Conservation (phyloP, 225 moss, liverwort and hornwort genomes). For the Climacium dendroides region DNA sequence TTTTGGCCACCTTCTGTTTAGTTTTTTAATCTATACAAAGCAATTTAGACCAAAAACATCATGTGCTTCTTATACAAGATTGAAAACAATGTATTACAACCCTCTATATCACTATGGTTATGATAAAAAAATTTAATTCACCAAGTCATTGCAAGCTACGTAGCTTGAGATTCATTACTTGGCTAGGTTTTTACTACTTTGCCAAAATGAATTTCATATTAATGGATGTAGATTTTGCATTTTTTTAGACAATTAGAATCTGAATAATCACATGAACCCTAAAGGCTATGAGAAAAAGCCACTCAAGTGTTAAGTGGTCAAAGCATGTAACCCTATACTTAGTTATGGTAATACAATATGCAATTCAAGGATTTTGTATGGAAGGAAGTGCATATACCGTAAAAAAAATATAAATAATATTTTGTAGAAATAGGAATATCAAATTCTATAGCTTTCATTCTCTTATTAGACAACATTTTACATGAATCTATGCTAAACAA, state of each 20-base stretch:
- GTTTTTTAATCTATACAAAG: not conserved
- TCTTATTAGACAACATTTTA: not conserved
- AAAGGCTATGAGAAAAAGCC: not conserved
- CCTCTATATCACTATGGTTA: not conserved
- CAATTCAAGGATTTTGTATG: not conserved
- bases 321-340: not conserved
- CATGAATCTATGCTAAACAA: accelerated
- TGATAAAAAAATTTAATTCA: not conserved
- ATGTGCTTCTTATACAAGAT: not conserved
- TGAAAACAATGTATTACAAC: not conserved
- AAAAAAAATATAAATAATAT: not conserved
- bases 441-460: not conserved
- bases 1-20: accelerated
- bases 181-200: accelerated
- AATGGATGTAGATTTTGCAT: not conserved
- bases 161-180: not conserved
- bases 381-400: not conserved
- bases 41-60: not conserved
- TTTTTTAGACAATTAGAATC: not conserved
- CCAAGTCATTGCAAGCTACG: not conserved
- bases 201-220: not conserved
- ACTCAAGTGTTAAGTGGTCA: not conserved
- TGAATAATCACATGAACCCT: not conserved
- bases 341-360: not conserved
- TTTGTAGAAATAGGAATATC: not conserved